These are phyloP conservation scores for Neoscytalidium dimidiatum DNA, from an alignment of 2,329 filamentous ascomycete species.

Conservation along the genomic window DNA sequence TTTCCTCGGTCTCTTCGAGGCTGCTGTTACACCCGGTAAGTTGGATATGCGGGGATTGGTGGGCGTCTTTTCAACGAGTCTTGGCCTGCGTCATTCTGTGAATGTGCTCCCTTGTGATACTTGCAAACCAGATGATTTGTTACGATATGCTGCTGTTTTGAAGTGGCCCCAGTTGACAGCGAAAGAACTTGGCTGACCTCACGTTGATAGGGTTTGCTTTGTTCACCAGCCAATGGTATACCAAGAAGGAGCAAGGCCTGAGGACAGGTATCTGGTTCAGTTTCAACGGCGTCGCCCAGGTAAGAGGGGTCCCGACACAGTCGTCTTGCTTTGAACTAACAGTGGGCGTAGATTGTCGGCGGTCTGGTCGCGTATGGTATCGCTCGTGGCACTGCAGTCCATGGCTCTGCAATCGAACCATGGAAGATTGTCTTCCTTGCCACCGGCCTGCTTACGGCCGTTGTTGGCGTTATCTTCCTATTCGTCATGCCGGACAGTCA, in stretches of 20 bases:
- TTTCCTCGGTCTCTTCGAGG: constrained; percentile 68
- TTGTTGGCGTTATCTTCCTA: constrained; percentile 45
- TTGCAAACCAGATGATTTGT: too few species aligned
- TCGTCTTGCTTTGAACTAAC: neutral
- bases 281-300: constrained; percentile 63
- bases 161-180: too few species aligned
- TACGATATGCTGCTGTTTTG: too few species aligned
- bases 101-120: too few species aligned
- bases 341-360: constrained; percentile 55
- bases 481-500: constrained; percentile 60
- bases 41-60: neutral
- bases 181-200: neutral
- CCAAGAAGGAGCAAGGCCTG: constrained; percentile 65
- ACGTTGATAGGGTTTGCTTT: constrained; percentile 56
- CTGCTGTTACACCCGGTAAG: constrained; percentile 63
- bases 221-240: constrained; percentile 73
- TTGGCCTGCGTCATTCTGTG: too few species aligned
- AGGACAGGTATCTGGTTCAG: constrained; percentile 68
- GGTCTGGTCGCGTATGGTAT: constrained; percentile 66
- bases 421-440: constrained; percentile 64
- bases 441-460: constrained; percentile 46
- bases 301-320: neutral
- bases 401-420: constrained; percentile 60
- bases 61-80: too few species aligned
- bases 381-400: constrained; percentile 54